Percentiles rank a stretch among this genome's conserved stretches.
phyloP scores from a whole-genome alignment of 202 grass and related monocot genomes.

The Cymbopogon flexuosus region DNA sequence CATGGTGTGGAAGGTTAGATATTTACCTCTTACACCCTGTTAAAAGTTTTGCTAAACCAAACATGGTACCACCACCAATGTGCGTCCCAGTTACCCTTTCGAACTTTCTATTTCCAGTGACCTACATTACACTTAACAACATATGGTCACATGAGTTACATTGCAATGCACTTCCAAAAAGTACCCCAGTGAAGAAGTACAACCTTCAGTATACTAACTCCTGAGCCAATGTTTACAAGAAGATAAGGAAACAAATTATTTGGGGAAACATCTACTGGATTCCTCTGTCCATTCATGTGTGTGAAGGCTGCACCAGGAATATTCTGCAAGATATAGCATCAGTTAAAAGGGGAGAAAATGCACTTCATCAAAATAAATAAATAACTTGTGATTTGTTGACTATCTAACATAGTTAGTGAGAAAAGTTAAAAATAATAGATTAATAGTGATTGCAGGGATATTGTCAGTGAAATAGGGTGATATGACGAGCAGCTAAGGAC shows the following conservation, averaged over 20 bases:
- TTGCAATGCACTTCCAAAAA: slow-evolving; percentile 14
- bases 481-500: slow-evolving; percentile 12
- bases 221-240: slow-evolving; percentile 94
- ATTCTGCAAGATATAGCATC: slow-evolving; percentile 51
- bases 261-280: slow-evolving; percentile 50
- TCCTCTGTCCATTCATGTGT: slow-evolving; percentile 77
- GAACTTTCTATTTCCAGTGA: slow-evolving; percentile 76
- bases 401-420: background rate
- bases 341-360: slow-evolving; percentile 6
- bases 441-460: background rate
- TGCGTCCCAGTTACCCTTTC: slow-evolving; percentile 96
- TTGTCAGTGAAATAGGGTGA: slow-evolving; percentile 15
- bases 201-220: slow-evolving; percentile 95
- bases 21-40: slow-evolving; percentile 84
- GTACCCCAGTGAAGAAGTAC: slow-evolving; percentile 30
- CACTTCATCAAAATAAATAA: slow-evolving; percentile 5
- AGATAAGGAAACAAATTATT: slow-evolving; percentile 89
- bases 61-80: slow-evolving; percentile 92
- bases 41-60: slow-evolving; percentile 95
- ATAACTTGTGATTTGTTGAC: background rate
- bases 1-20: background rate
- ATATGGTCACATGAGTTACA: slow-evolving; percentile 39
- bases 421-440: background rate
- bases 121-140: slow-evolving; percentile 52
- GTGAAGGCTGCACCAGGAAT: slow-evolving; percentile 82